Percentiles rank a stretch among this genome's conserved stretches.
These are phyloP conservation scores for Fusarium poae DNA, from an alignment of 2,329 filamentous ascomycete genomes.

Conservation along the genomic window DNA sequence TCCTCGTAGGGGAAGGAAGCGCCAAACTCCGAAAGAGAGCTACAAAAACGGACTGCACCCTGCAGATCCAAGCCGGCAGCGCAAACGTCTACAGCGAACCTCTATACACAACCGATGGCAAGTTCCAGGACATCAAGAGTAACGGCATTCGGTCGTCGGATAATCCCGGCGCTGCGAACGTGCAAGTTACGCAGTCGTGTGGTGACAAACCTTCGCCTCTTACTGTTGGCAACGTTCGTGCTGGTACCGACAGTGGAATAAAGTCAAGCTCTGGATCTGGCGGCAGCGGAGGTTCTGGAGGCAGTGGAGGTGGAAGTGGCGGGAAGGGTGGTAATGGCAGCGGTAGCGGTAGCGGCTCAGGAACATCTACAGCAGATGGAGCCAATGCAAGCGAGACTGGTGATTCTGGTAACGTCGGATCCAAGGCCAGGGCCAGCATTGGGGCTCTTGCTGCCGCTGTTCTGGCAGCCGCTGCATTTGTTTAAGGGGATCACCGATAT, in stretches of 20 bases:
- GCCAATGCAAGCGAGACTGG: slow-evolving; percentile 21
- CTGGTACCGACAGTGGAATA: slow-evolving; percentile 30
- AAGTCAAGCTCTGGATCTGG: slow-evolving; percentile 26
- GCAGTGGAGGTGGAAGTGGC: background rate
- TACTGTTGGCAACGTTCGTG: slow-evolving; percentile 29
- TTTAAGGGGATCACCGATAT: background rate
- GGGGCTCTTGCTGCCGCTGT: slow-evolving; percentile 27
- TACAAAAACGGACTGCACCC: slow-evolving; percentile 29
- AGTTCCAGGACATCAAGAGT: slow-evolving; percentile 34
- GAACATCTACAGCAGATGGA: slow-evolving; percentile 17
- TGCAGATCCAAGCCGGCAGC: slow-evolving; percentile 25
- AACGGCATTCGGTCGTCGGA: slow-evolving; percentile 31
- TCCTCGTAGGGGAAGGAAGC: slow-evolving; percentile 33
- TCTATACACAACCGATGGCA: slow-evolving; percentile 27
- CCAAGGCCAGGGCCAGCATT: slow-evolving; percentile 16
- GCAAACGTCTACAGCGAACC: slow-evolving; percentile 37
- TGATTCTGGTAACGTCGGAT: slow-evolving; percentile 21
- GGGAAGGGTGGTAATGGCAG: background rate
- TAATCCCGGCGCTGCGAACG: slow-evolving; percentile 21
- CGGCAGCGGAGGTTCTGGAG: slow-evolving; percentile 14
- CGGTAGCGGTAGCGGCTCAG: background rate
- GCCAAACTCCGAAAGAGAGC: slow-evolving; percentile 30
- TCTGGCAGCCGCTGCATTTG: slow-evolving; percentile 13
- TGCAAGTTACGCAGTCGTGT: slow-evolving; percentile 34
- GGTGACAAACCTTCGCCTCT: slow-evolving; percentile 27